Base-by-base conservation (phyloP, 805 yeast species). In the Kazachstania psychrophila region DNA sequence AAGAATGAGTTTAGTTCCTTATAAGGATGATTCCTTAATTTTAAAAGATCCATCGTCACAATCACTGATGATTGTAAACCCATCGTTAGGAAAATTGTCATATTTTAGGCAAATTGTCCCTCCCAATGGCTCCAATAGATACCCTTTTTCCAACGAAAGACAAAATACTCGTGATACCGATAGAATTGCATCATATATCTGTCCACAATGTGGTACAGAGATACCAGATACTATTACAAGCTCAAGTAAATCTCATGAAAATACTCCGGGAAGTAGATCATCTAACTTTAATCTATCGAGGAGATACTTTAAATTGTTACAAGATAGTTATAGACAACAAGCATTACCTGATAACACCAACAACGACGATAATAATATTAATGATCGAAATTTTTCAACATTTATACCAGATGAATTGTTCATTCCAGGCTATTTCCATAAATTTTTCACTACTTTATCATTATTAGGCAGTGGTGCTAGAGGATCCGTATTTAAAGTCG, bases 401-500 rank as follows among this genome's bases (percentile, higher is more conserved):
- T 43, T 49, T n/a, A 54, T 73, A 3, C 78, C 81, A 1, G 58
- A 62, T 8, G 68, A 69, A 6, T 66, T 87, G 3, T 83, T 85
- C 51, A 79, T 82, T 33, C 94, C 81, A 42, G 95, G 94, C 3
- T 87, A 87, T 54, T 87, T 79, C 48, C 65, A 69, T 15, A 75
- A 77, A 39, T 81, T 87, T 54, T 87, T 87, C 61, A 68, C 65
- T 28, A 70, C 73, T 23, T 60, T 77, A 11, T 68, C 73, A 1
- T 60, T 71, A 2, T 59, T 87, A 11, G 96, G 96, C 0, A 69
- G 79, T 24, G 96, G 96, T 0, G 82, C 94, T 5, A 75, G 85
- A 46, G 95, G 95, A 0, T 74, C 79, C 19, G 96, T 87, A 8
- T 80, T 72, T 50, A 76, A 85, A 52, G 96, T 87, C 5, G 85